Evolutionary conservation across 1,139 yeast genomes (phyloP), one percentile per base, ranked within the genome.

Genomic region (Meyerozyma smithsonii): DNA sequence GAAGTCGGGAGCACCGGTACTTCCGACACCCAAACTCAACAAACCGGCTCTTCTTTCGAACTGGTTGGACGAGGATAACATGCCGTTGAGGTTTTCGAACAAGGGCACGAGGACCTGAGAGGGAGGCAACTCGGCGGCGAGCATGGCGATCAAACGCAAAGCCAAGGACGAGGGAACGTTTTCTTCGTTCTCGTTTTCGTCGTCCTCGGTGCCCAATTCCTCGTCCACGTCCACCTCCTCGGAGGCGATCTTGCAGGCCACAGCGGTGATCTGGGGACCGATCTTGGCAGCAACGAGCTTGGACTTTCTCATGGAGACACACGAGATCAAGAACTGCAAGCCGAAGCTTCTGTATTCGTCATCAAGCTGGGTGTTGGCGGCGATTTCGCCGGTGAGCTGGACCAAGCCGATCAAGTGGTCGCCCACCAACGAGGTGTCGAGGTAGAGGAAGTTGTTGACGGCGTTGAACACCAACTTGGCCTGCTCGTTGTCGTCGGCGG

Each of bases 1-100:
- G 63, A 74, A 90, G 59, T 92, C 98, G 47, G 97, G 97, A 35
- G 97, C 92, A 58, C 98, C 98, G 48, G 85, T 79, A 39, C 87
- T 85, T 39, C 94, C 81, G 42, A 82, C 88, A 51, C 95, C 90
- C 47, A 92, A 71, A 33, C 95, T 77, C 54, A 87, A 71, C 45
- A 89, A 74, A 42, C 85, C 94, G 46, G 96, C 96, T 66, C 96
- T 83, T 69, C 95, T 82, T 65, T 85, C 89, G 49, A 79, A 84
- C 45, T 77, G 75, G 58, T 85, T 79, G 18, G 79, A 49, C 15
- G 95, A 83, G 38, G 69, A 61, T 49, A 86, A 71, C 72, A 84
- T 70, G 38, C 74, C 57, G 38, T 83, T 81, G 50, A 88, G 66
- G 48, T 77, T 75, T 47, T 81, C 87, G 48, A 90, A 73, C 46